Percentiles rank a stretch among this genome's conserved stretches.
phyloP scores from a whole-genome alignment of 1,139 yeast genomes.

The Hemisphaericaspora xylanilytica region DNA sequence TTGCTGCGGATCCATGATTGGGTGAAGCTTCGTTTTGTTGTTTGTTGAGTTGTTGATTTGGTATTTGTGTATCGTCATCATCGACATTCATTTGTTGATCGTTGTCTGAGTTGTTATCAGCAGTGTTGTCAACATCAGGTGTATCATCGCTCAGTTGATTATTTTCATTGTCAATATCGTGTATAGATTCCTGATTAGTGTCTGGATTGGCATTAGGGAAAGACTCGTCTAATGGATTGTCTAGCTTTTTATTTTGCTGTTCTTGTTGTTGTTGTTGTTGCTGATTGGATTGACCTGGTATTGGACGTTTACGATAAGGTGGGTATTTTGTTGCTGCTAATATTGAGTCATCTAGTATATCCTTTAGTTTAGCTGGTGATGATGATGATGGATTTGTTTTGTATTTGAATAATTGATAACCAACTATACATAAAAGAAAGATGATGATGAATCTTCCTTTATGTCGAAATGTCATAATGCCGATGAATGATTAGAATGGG shows the following conservation, averaged over 20 bases:
- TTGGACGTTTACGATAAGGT: neutral
- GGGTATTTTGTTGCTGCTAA: slow-evolving; percentile 2
- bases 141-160: neutral
- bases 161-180: neutral
- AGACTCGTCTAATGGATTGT: slow-evolving; percentile 9
- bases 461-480: slow-evolving; percentile 7
- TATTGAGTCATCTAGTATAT: neutral
- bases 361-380: neutral
- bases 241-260: too few relatives aligned
- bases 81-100: too few relatives aligned
- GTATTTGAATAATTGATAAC: slow-evolving; percentile 4
- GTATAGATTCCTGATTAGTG: neutral
- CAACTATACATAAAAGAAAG: slow-evolving; percentile 6
- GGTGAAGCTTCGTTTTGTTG: neutral
- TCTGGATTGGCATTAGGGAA: slow-evolving; percentile 10
- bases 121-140: neutral
- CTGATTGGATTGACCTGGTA: too few relatives aligned
- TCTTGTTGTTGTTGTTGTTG: too few relatives aligned
- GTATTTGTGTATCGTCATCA: neutral
- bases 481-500: neutral
- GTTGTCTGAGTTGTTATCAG: neutral
- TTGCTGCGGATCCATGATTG: neutral
- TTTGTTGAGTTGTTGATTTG: slow-evolving; percentile 1
- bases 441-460: slow-evolving; percentile 8
- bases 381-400: neutral